Evolutionary conservation across 495 filamentous ascomycete genomes (phyloP), one percentile per base, ranked within the genome.

Genomic region (Platismatia glauca): DNA sequence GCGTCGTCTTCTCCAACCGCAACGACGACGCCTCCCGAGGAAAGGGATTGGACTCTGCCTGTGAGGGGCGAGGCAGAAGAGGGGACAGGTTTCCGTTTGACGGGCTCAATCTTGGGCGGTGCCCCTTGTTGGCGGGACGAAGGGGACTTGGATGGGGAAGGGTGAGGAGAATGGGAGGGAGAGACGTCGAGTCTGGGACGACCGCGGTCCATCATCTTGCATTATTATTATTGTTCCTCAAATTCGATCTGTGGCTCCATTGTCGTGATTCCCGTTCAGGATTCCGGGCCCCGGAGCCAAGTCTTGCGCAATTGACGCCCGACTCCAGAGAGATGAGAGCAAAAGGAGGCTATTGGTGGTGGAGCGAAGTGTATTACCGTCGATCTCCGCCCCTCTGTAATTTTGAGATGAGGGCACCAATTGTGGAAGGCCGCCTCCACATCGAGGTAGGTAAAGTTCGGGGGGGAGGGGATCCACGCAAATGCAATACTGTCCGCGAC

Each of bases 81-180:
- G 16, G 66, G 73, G 48, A 75, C 66, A 66, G 73, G 74, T 61
- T 75, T 75, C 22, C 73, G 66, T 57, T 71, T 71, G 34, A 75
- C 67, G 16, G 69, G 64, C 43, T 74, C 72, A 60, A 33, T 22
- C 50, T 64, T 64, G 4, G 68, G 60, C 22, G 53, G 35, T 20
- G 64, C 43, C 22, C 63, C 52, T 6, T 53, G 35, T 55, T 64
- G 55, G 24, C 41, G 64, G 35, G 58, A 62, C 59, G 64, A 46
- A 24, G 63, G 55, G n/a, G 39, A 50, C 29, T 46, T 55, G 35
- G 67, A 50, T 43, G 64, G 57, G 29, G 64, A 50, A 48, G 61
- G 34, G 9, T 35, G 34, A 9, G 34, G 13, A 16, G 15, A 52
- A 24, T 60, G 46, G 15, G 48, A 50, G 52, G 59, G 27, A 59